Evolutionary conservation across 768 basidiomycete species (phyloP).

Genomic region (Phylloporus rhodoxanthus): DNA sequence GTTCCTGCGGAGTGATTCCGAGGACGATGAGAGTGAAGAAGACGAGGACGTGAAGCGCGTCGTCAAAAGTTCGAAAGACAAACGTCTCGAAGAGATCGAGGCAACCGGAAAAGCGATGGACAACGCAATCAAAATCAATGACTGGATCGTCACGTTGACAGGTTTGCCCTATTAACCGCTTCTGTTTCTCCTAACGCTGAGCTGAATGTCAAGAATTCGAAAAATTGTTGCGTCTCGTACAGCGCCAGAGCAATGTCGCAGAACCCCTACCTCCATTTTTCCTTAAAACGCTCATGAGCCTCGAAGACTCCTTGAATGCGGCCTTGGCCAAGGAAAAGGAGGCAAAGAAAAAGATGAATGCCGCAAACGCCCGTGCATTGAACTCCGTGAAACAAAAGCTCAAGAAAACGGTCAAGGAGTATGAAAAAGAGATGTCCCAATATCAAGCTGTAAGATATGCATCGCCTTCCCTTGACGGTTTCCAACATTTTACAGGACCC

Average conservation of each 20-base stretch:
- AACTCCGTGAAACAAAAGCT: constrained; percentile 98
- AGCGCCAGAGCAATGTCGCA: constrained; percentile 77
- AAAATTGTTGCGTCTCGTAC: constrained; percentile 86
- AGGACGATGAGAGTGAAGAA: constrained; percentile 50
- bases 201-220: constrained; percentile 73
- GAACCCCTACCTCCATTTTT: constrained; percentile 87
- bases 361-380: constrained; percentile 86
- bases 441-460: constrained; percentile 63
- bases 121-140: constrained; percentile 92
- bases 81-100: constrained; percentile 93
- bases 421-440: constrained; percentile 72
- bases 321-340: constrained; percentile 84
- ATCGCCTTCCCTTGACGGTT: neutral
- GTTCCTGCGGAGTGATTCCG: constrained; percentile 43
- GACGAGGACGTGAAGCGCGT: constrained; percentile 70
- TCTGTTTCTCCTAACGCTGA: constrained; percentile 4
- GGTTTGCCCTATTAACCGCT: constrained; percentile 43
- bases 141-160: constrained; percentile 89
- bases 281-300: constrained; percentile 62
- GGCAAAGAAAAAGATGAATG: constrained; percentile 93
- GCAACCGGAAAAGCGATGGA: constrained; percentile 85
- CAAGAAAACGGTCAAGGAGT: constrained; percentile 85
- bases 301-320: constrained; percentile 70
- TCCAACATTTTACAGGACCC: constrained; percentile 56
- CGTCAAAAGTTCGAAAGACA: constrained; percentile 82